A percentile compares a stretch with the other conserved stretches of the same genome.
Evolutionary conservation across 192 early-diverging fungal genomes (phyloP).

Genomic region (Rhizoclosmatium globosum): DNA sequence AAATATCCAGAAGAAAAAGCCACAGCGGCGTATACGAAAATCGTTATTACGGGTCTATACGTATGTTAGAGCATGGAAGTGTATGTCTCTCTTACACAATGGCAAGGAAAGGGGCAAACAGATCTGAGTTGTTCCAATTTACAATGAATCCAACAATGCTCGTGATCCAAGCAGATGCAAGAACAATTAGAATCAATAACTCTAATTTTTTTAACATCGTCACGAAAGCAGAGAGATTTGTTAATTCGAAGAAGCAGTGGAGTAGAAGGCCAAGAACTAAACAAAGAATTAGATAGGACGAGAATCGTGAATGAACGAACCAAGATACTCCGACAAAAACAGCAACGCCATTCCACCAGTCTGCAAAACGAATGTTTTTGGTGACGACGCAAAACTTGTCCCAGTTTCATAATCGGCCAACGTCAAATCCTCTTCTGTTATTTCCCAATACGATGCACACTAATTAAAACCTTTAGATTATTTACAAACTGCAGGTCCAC

Average conservation of each 20-base stretch:
- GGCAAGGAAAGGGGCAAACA: neutral
- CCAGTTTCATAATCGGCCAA: neutral
- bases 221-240: too few species aligned
- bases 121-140: neutral
- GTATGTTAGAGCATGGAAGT: neutral
- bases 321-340: too few species aligned
- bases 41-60: neutral
- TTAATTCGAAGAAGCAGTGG: neutral
- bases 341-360: neutral
- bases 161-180: neutral
- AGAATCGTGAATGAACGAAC: neutral
- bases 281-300: neutral
- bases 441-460: constrained; percentile 7
- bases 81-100: neutral
- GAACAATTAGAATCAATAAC: too few species aligned
- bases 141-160: neutral
- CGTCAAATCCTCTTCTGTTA: neutral
- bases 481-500: too few species aligned
- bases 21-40: neutral
- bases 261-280: neutral
- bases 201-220: too few species aligned
- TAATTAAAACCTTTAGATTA: too few species aligned
- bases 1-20: neutral
- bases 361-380: neutral
- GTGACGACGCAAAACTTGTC: neutral